These are phyloP conservation scores for Amorphotheca resinae DNA, from an alignment of 495 filamentous ascomycete species.

Conservation along the genomic window DNA sequence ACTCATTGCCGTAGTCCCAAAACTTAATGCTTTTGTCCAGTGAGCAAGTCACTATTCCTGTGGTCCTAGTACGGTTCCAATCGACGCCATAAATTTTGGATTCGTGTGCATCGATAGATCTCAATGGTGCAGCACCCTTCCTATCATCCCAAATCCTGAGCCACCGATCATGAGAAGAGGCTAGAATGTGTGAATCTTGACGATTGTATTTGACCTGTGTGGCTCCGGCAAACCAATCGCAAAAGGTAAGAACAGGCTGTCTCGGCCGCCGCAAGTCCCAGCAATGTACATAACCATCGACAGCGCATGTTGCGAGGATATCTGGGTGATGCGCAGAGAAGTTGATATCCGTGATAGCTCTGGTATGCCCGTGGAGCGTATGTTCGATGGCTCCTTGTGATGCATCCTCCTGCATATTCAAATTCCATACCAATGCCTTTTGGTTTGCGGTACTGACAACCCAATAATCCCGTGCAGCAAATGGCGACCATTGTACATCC, in stretches of 20 bases:
- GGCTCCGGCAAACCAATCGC: slow-evolving; percentile 88
- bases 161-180: slow-evolving; percentile 79
- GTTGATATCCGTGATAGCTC: slow-evolving; percentile 94
- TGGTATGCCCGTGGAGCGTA: slow-evolving; percentile 76
- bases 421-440: slow-evolving; percentile 90
- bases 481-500: slow-evolving; percentile 98
- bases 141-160: slow-evolving; percentile 86
- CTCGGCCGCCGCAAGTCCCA: slow-evolving; percentile 77
- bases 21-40: slow-evolving; percentile 88
- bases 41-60: slow-evolving; percentile 72
- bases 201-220: slow-evolving; percentile 96
- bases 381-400: slow-evolving; percentile 68
- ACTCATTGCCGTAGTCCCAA: slow-evolving; percentile 65
- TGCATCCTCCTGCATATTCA: slow-evolving; percentile 59
- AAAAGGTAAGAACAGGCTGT: slow-evolving; percentile 69
- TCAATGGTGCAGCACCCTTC: slow-evolving; percentile 64
- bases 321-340: slow-evolving; percentile 90
- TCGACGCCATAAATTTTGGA: slow-evolving; percentile 95
- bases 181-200: slow-evolving; percentile 71
- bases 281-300: slow-evolving; percentile 87
- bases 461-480: slow-evolving; percentile 81
- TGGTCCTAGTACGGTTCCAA: slow-evolving; percentile 70
- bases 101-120: slow-evolving; percentile 77
- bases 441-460: slow-evolving; percentile 90
- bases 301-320: slow-evolving; percentile 75